Evolutionary conservation across 2,329 filamentous ascomycete genomes (phyloP), one percentile per base, ranked within the genome.

Genomic region (Ceratocystis cubensis): DNA sequence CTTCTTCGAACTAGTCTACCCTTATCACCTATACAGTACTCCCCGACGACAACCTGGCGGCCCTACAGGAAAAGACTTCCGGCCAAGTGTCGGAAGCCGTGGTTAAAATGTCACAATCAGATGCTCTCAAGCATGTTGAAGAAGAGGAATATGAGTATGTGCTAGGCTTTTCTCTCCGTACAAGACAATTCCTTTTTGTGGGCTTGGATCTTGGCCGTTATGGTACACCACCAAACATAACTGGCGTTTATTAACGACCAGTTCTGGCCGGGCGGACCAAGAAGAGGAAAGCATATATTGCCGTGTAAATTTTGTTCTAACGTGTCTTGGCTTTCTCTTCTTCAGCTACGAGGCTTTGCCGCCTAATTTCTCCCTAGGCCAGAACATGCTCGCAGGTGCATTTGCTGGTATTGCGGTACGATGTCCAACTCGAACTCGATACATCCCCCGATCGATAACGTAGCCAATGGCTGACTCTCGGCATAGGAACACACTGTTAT

Each of bases 311-410:
- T 50, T 28, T 20, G 13, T 5, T 56, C 33, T 59, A 53, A 59
- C 56, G 13, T 37, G 7, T 37, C 25, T 13, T 53, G 7, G 5
- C 45, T 13, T 41, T 65, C 13, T 33, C 46, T 45, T 59, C 4
- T 65, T n/a, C 64, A 87, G 84, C 78, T 97, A 97, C 83, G 93
- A 97, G 83, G 87, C 88, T 70, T 84, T 99, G 67, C 92, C 93
- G 70, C 89, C 92, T 71, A 96, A 96, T 78, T 96, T 96, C 81
- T 94, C 91, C 72, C 82, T 97, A 74, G 79, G 88, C 70, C 91
- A 94, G 75, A 99, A 97, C 78, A 96, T 97, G 91, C 80, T 87
- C 70, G 94, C 94, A 66, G 94, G 94, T 75, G 94, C 94, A 71
- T 96, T 97, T 78, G 94, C 94, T 68, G 94, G 94, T 72, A 95